These are phyloP conservation scores for Pseudogymnoascus pannorum DNA, from an alignment of 2,329 filamentous ascomycete genomes.

Conservation along the genomic window DNA sequence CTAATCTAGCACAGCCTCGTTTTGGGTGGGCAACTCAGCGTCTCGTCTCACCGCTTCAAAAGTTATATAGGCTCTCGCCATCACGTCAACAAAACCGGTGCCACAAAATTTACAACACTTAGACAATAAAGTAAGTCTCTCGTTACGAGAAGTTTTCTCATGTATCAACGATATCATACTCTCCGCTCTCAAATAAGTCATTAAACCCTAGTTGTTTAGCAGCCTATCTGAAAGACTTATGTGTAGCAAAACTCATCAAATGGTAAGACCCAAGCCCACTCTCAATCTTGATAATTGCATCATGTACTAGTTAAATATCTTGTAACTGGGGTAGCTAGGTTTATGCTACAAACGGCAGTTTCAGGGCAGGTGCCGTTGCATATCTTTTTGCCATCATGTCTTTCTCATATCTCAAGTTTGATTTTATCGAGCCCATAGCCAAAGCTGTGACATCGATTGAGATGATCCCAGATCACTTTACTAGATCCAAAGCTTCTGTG, in stretches of 20 bases:
- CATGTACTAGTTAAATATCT: too few species aligned
- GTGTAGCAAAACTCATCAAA: too few species aligned
- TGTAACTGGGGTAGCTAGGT: too few species aligned
- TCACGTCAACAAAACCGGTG: too few species aligned
- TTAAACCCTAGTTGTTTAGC: background rate
- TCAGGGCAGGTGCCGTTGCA: too few species aligned
- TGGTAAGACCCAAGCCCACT: too few species aligned
- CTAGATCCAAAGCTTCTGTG: conserved; percentile 10
- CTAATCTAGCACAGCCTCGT: background rate
- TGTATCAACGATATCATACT: too few species aligned
- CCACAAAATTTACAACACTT: background rate
- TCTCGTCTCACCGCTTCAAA: background rate
- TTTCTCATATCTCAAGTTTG: background rate
- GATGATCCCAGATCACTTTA: background rate
- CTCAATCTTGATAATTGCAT: too few species aligned
- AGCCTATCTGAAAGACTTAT: background rate
- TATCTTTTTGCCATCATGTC: too few species aligned
- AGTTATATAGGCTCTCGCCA: background rate
- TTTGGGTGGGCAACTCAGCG: background rate
- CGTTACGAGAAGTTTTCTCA: too few species aligned
- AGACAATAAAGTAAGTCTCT: background rate
- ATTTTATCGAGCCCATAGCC: background rate
- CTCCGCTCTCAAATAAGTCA: background rate
- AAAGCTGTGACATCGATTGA: background rate
- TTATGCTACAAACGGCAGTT: too few species aligned